Percentiles rank a stretch among this genome's conserved stretches.
phyloP scores from a whole-genome alignment of 139 green algal genomes.

The Zygnema cylindricum region DNA sequence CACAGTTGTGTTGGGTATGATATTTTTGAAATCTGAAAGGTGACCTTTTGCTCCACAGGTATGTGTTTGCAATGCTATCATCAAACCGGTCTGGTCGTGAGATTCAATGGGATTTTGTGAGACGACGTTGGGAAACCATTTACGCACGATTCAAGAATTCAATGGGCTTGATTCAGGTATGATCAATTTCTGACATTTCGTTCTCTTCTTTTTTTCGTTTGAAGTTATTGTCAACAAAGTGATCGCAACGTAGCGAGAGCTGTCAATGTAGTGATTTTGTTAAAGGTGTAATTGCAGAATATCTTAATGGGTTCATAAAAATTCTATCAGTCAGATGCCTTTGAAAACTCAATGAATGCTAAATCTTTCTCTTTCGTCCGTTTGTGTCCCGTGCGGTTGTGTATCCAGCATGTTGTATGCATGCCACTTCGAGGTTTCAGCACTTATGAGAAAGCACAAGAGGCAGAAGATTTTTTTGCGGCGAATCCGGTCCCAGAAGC shows the following conservation, averaged over 20 bases:
- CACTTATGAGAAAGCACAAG: conserved; percentile 44
- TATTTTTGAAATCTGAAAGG: not conserved
- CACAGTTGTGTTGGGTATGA: not conserved
- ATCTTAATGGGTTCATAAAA: not conserved
- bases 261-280: too few relatives aligned
- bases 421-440: conserved; percentile 46
- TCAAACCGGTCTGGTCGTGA: conserved; percentile 41
- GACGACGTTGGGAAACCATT: conserved; percentile 43
- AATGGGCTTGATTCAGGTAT: conserved; percentile 42
- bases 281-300: too few relatives aligned
- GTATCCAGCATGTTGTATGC: conserved; percentile 32
- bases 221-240: too few relatives aligned
- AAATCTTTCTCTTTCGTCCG: too few relatives aligned
- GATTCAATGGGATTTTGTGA: conserved; percentile 50
- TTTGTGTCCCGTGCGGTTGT: too few relatives aligned
- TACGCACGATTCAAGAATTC: conserved; percentile 46
- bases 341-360: conserved; percentile 10
- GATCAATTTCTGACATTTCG: too few relatives aligned
- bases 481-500: conserved; percentile 52
- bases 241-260: too few relatives aligned
- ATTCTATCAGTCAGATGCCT: conserved; percentile 17
- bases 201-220: too few relatives aligned
- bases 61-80: conserved; percentile 43
- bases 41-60: conserved; percentile 23
- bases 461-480: conserved; percentile 53